phyloP scores from a whole-genome alignment of 768 basidiomycete species.

The Russula lepida region DNA sequence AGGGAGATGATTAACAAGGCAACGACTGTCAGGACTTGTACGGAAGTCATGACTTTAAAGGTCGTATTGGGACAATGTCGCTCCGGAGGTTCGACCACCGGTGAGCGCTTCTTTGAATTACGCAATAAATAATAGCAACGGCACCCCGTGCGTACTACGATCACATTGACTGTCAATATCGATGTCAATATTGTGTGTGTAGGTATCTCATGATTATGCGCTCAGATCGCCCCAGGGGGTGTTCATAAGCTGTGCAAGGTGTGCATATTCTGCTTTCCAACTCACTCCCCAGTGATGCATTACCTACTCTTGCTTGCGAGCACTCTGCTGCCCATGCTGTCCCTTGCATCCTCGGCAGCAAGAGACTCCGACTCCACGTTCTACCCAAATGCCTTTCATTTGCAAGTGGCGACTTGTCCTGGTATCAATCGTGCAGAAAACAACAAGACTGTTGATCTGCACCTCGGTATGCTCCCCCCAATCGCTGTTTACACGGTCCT shows the following conservation, averaged over 20 bases:
- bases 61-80: background rate
- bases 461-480: conserved; percentile 9
- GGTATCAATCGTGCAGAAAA: conserved; percentile 14
- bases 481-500: background rate
- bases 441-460: conserved; percentile 8
- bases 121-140: too few species aligned
- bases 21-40: background rate
- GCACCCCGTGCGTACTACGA: too few species aligned
- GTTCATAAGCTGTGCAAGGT: background rate
- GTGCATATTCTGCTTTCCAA: too few species aligned
- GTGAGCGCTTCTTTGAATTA: background rate
- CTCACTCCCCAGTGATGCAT: background rate
- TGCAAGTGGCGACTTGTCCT: conserved; percentile 7
- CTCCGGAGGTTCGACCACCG: background rate
- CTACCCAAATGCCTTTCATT: background rate
- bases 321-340: background rate
- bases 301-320: background rate
- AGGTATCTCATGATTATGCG: too few species aligned
- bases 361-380: background rate
- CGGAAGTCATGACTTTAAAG: background rate
- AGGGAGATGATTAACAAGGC: background rate
- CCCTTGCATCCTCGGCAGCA: background rate
- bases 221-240: too few species aligned
- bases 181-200: too few species aligned
- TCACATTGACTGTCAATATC: too few species aligned